Base-by-base conservation (phyloP, 805 yeast species). In the Teunomyces cretensis region DNA sequence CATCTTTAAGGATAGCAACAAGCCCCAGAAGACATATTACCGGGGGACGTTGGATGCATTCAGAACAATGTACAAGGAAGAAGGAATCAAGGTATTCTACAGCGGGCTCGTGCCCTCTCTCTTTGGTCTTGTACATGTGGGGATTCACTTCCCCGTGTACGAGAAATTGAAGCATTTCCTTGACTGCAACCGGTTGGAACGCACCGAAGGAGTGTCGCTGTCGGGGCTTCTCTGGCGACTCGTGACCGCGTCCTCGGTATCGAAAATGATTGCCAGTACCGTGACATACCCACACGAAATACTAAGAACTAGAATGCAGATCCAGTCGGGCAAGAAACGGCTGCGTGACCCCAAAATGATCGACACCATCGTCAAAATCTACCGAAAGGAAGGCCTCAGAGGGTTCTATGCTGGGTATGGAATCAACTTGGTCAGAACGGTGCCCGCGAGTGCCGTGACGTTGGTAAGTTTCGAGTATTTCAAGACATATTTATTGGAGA, bases 221-320 rank as follows among this genome's bases (percentile, higher is more conserved):
- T n/a, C 30, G 6, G 42, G 39, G 15, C 42, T 55, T 32, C 56
- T 70, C 40, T 53, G 66, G 58, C 50, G 72, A 31, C 57, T 72
- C 33, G 63, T 70, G 11, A 45, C 62, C 11, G 95, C 97, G 2
- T 86, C 96, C 1, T 79, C 91, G 11, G 55, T 83, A 9, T 86
- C 96, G 4, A 92, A 92, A 63, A 86, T 91, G 86, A 73, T 85
- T 41, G 98, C 98, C 3, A 84, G 94, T 39, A 75, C 88, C 1
- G 74, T 88, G 43, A 92, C 98, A 0, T 92, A 92, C 61, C 98
- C 99, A 2, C 99, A 92, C 67, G 99, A 92, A 64, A 91, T 92
- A 27, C 72, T 94, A 40, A 77, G 99, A 55, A 91, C 98, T 9
- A 76, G 98, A 56, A 78, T 90, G 79, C 99, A 92, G 67, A 79